Percentiles rank a stretch among this genome's conserved stretches.
These are phyloP conservation scores for Spiromastix sp. DNA, from an alignment of 2,329 filamentous ascomycete species.

Conservation along the genomic window DNA sequence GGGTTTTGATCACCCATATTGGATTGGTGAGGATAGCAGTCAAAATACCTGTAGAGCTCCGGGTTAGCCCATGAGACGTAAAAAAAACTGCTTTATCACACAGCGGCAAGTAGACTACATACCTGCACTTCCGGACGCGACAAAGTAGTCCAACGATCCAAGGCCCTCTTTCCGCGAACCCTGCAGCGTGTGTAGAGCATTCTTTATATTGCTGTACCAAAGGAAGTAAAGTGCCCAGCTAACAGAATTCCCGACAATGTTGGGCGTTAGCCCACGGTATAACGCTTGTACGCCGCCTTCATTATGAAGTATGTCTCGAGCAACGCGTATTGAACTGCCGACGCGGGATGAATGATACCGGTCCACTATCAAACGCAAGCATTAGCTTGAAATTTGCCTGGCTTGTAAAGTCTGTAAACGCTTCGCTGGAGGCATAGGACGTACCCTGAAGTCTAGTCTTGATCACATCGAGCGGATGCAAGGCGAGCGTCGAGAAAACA, in stretches of 20 bases:
- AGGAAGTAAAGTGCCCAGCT: constrained; percentile 93
- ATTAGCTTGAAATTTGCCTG: too few species aligned
- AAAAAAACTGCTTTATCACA: too few species aligned
- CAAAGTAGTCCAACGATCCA: constrained; percentile 64
- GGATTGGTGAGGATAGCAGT: constrained; percentile 85
- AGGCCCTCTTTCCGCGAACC: constrained; percentile 29
- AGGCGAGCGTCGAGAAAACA: constrained; percentile 70
- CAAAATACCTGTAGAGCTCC: constrained; percentile 47
- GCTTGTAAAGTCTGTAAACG: too few species aligned
- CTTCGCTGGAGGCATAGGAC: too few species aligned
- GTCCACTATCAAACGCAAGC: constrained; percentile 45
- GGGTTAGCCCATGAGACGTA: too few species aligned
- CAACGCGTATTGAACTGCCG: constrained; percentile 44
- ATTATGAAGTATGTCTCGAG: constrained; percentile 41
- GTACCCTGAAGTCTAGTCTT: constrained; percentile 90
- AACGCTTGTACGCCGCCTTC: constrained; percentile 56
- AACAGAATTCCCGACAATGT: constrained; percentile 79
- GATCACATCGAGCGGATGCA: constrained; percentile 88
- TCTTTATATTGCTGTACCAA: constrained; percentile 52
- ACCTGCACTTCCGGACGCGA: constrained; percentile 57
- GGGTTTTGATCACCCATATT: constrained; percentile 96
- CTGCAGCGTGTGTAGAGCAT: constrained; percentile 36
- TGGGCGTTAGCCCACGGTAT: constrained; percentile 83
- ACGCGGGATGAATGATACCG: constrained; percentile 37
- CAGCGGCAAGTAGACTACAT: constrained; percentile 15